Evolutionary conservation across 1,139 yeast species (phyloP).

Genomic region (Suhomyces kunorum): DNA sequence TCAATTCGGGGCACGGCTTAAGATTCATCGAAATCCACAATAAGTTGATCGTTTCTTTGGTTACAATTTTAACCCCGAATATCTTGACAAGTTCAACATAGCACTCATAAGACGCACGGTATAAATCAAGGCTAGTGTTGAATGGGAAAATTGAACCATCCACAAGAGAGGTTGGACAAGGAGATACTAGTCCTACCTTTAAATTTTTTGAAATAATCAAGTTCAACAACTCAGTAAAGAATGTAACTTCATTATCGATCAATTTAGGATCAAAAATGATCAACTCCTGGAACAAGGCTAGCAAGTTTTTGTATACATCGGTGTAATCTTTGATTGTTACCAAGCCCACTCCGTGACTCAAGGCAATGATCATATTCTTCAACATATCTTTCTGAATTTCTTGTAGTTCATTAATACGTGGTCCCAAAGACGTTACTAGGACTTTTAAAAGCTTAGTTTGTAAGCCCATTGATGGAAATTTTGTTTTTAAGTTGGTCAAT

Average conservation of each 20-base stretch:
- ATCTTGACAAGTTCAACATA: constrained; percentile 44
- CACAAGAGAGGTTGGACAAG: constrained; percentile 39
- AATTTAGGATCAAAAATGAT: constrained; percentile 43
- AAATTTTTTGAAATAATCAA: constrained; percentile 39
- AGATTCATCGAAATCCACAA: constrained; percentile 49
- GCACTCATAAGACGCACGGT: constrained; percentile 41
- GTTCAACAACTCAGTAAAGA: constrained; percentile 35
- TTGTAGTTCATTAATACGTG: constrained; percentile 33
- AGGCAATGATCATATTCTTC: constrained; percentile 32
- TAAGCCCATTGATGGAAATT: constrained; percentile 28
- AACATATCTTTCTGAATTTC: constrained; percentile 24
- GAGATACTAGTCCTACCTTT: constrained; percentile 37
- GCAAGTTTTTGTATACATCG: constrained; percentile 28
- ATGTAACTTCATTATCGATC: constrained; percentile 32
- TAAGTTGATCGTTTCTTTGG: constrained; percentile 39
- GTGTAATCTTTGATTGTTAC: constrained; percentile 31
- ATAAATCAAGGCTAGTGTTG: constrained; percentile 39
- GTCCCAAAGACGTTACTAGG: constrained; percentile 42
- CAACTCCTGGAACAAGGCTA: constrained; percentile 40
- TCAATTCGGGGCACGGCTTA: constrained; percentile 41
- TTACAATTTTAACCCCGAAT: constrained; percentile 34
- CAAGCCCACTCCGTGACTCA: constrained; percentile 39
- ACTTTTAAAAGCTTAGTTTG: constrained; percentile 32
- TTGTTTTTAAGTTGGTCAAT: constrained; percentile 33
- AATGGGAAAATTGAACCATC: constrained; percentile 42